Evolutionary conservation across 805 yeast species (phyloP).

Genomic region (Candida lessepsii): DNA sequence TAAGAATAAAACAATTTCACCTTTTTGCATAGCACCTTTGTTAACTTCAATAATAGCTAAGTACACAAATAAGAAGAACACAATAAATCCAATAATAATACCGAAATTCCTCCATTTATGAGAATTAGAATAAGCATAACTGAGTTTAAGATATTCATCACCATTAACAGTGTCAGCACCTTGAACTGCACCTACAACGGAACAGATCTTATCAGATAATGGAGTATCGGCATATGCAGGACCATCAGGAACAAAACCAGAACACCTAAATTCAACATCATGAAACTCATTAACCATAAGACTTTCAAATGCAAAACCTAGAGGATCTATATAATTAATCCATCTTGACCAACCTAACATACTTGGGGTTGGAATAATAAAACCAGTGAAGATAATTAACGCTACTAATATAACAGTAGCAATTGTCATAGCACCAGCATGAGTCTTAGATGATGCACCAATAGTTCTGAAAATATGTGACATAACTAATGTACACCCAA

Average conservation of each 20-base stretch:
- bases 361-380: constrained; percentile 39
- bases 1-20: constrained; percentile 33
- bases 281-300: constrained; percentile 66
- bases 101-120: constrained; percentile 86
- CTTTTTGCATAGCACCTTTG: constrained; percentile 44
- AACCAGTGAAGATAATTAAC: constrained; percentile 55
- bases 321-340: constrained; percentile 44
- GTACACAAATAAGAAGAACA: constrained; percentile 39
- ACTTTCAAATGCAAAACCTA: constrained; percentile 50
- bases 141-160: constrained; percentile 47
- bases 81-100: constrained; percentile 52
- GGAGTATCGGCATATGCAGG: constrained; percentile 44
- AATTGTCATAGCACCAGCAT: constrained; percentile 44
- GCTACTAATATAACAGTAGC: constrained; percentile 47
- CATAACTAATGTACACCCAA: constrained; percentile 36
- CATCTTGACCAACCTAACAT: constrained; percentile 68
- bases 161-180: constrained; percentile 60
- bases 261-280: constrained; percentile 54
- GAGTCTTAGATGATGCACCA: constrained; percentile 41
- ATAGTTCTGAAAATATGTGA: constrained; percentile 41
- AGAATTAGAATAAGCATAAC: constrained; percentile 50
- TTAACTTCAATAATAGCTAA: constrained; percentile 34
- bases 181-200: constrained; percentile 55
- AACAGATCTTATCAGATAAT: constrained; percentile 49
- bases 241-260: constrained; percentile 56